A percentile compares a stretch with the other conserved stretches of the same genome.
Evolutionary conservation across 225 moss, liverwort and hornwort genomes (phyloP).

Genomic region (Asterella californica): DNA sequence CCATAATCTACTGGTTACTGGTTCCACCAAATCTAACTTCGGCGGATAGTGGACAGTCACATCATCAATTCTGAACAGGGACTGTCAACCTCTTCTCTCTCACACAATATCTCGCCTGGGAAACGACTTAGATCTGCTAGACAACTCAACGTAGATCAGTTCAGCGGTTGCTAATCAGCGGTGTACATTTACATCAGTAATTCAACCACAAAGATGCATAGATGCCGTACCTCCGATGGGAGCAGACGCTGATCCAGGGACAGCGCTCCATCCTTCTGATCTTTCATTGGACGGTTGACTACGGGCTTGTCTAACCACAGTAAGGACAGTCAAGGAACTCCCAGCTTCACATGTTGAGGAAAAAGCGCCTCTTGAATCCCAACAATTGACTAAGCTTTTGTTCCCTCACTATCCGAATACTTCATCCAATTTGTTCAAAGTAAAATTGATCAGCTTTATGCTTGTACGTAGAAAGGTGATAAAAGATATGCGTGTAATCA

Average conservation of each 20-base stretch:
- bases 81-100: too few relatives aligned
- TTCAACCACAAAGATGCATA: neutral
- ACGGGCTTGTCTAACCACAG: constrained; percentile 93
- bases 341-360: neutral
- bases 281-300: constrained; percentile 84
- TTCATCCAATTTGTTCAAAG: neutral
- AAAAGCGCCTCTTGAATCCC: neutral
- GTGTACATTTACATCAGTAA: too few relatives aligned
- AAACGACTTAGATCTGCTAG: too few relatives aligned
- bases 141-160: too few relatives aligned
- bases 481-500: neutral
- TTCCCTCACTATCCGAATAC: neutral
- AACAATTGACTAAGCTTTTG: neutral
- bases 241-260: constrained; percentile 84
- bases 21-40: too few relatives aligned
- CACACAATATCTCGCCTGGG: too few relatives aligned
- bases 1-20: too few relatives aligned
- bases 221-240: constrained; percentile 59
- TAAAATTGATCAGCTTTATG: neutral
- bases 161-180: too few relatives aligned
- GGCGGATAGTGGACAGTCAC: too few relatives aligned
- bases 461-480: neutral
- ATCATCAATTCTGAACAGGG: too few relatives aligned
- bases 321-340: constrained; percentile 58
- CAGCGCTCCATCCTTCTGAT: constrained; percentile 56